These are phyloP conservation scores for Globisporangium cystogenes DNA, from an alignment of 352 stramenopile genomes.

Conservation along the genomic window DNA sequence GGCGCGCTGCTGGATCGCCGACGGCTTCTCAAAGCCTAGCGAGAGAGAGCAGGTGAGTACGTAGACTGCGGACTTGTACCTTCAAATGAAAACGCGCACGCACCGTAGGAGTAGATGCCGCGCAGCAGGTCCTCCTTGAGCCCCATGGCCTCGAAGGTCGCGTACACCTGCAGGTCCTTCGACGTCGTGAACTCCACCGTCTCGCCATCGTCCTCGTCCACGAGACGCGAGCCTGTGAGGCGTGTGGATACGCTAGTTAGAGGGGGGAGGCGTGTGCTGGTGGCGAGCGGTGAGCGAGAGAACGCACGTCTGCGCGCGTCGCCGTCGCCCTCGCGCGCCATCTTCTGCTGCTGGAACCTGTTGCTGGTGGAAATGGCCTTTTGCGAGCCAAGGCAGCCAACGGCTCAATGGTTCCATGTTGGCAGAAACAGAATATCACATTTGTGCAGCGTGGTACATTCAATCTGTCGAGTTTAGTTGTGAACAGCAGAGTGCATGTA, in stretches of 20 bases:
- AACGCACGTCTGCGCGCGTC: slow-evolving; percentile 12
- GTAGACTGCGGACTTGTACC: no score
- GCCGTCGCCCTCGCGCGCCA: slow-evolving; percentile 11
- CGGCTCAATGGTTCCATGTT: neutral
- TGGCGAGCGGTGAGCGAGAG: slow-evolving; percentile 3
- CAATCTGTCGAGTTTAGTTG: no score
- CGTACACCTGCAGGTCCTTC: slow-evolving; percentile 89
- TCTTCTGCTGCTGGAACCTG: neutral
- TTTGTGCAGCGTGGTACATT: no score
- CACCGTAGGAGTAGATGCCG: slow-evolving; percentile 98
- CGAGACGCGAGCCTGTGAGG: slow-evolving; percentile 48
- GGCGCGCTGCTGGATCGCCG: slow-evolving; percentile 98
- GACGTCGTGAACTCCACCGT: slow-evolving; percentile 89
- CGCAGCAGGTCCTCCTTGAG: slow-evolving; percentile 97
- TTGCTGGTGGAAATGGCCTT: neutral
- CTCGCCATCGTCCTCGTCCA: slow-evolving; percentile 61
- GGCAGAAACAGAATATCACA: neutral
- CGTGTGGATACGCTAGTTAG: slow-evolving; percentile 1
- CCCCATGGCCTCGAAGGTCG: slow-evolving; percentile 99
- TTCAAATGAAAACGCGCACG: no score
- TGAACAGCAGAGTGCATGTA: no score
- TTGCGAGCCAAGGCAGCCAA: neutral
- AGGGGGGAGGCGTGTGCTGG: slow-evolving; percentile 6
- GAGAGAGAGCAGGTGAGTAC: no score
- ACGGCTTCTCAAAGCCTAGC: slow-evolving; percentile 99